phyloP scores from a whole-genome alignment of 331 rosid genomes.

The Quercus tomentella region DNA sequence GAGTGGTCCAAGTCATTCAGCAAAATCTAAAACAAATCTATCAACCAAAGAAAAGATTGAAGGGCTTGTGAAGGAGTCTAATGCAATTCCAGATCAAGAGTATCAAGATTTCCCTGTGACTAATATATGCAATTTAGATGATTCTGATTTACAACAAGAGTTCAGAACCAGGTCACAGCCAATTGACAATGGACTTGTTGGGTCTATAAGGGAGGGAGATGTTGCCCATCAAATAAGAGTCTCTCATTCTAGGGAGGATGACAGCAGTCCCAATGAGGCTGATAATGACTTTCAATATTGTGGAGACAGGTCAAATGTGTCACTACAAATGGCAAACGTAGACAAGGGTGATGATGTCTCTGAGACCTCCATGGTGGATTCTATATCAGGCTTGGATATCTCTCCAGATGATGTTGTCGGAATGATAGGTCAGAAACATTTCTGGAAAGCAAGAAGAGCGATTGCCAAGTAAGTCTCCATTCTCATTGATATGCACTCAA shows the following conservation, averaged over 20 bases:
- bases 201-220: conserved; percentile 37
- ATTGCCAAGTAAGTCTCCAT: conserved; percentile 67
- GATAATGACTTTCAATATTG: conserved; percentile 28
- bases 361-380: conserved; percentile 62
- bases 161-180: conserved; percentile 29
- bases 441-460: conserved; percentile 95
- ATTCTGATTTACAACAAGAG: conserved; percentile 34
- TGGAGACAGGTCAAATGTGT: conserved; percentile 28
- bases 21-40: conserved; percentile 25
- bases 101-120: conserved; percentile 33
- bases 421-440: conserved; percentile 83
- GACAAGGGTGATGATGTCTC: conserved; percentile 63
- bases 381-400: conserved; percentile 41
- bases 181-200: conserved; percentile 33
- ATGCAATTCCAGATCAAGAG: conserved; percentile 33
- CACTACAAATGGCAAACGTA: conserved; percentile 30
- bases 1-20: conserved; percentile 21
- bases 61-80: conserved; percentile 24
- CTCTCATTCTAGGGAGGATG: conserved; percentile 25
- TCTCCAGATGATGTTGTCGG: conserved; percentile 90
- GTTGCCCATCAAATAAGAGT: conserved; percentile 28
- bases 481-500: background rate
- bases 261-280: conserved; percentile 37
- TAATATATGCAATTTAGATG: conserved; percentile 29
- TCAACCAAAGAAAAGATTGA: conserved; percentile 42